Base-by-base conservation (phyloP, 805 yeast species). In the Zygotorulaspora danielsina region DNA sequence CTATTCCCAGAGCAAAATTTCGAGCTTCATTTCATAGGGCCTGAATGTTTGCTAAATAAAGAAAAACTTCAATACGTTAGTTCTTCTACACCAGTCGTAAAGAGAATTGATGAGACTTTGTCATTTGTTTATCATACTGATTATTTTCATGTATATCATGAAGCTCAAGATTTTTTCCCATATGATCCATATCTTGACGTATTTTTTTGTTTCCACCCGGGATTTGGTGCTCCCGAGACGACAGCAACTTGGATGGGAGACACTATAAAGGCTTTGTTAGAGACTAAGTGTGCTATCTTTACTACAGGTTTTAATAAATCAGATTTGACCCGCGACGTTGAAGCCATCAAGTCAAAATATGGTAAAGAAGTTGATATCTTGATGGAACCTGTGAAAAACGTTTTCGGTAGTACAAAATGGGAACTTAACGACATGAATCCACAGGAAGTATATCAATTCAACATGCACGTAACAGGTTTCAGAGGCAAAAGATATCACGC, bases 401-500 rank as follows among this genome's bases (percentile, higher is more conserved):
- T 74, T 21, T 93, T 83, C 63, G 83, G 85, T 31, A 81, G 94
- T 21, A 84, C 96, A 15, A 89, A 89, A 66, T 85, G 96, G 84
- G 97, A 93, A 62, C 73, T 93, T 55, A 93, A 89, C 54, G 97
- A 90, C 61, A 66, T 78, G 46, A 79, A 87, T 61, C 97, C 97
- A 16, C 90, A 89, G 21, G 97, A 90, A 60, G 85, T 87, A 11
- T 90, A 83, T 71, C 95, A 85, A 68, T 84, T 85, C 59, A 93
- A 93, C 69, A 88, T 85, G 71, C 79, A 80, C 58, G 66, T 93
- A 40, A 89, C 87, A 64, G 98, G 90, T 8, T 76, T 89, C 64
- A 80, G 98, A 68, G 97, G 98, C 51, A 93, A 90, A 73, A 78
- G 98, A 61, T 93, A 93, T 67, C 97, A 89, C 55, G 95, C 96